Evolutionary conservation across 225 moss, liverwort and hornwort species (phyloP), one percentile per base, ranked within the genome.

Genomic region (Thuidium tamariscinum): DNA sequence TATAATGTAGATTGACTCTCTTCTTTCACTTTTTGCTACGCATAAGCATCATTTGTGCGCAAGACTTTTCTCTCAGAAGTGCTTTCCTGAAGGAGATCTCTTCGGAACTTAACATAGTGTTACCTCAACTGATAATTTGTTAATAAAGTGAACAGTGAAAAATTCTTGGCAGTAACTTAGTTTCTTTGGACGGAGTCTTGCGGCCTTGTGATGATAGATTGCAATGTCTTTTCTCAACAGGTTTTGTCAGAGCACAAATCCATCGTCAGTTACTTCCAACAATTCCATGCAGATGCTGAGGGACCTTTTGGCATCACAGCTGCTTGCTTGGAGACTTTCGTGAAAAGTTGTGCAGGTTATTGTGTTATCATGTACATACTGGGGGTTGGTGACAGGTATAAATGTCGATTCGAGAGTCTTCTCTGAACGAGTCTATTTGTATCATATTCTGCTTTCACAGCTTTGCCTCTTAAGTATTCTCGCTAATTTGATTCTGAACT

Each of bases 301-400:
- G 96, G 97, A 65, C 96, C 96, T 73, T 96, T 94, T 87, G 97
- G 97, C 89, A 96, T 98, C 79, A 93, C 94, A 39, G 95, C 95
- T 88, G 92, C 94, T 39, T 98, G 97, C 88, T 90, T 98, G 86
- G 96, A 98, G 88, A 98, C 97, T 82, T 98, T 98, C 71, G 93
- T 98, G 54, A 98, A 96, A 86, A 98, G 97, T 42, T 98, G 97
- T 86, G 97, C 97, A 81, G 97, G 97, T 70, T 98, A 98, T 88
- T 98, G 97, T 87, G 97, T 98, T 23, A 95, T 98, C 74, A 98
- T 98, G 97, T 98, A 98, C 90, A 98, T 98, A 82, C 87, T 98
- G 34, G 97, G 97, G 68, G 84, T 98, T 84, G 97, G 97, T 85
- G 97, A 98, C 92, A 98, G 97, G 97, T 97, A 82, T 32, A 37